Evolutionary conservation across 2,329 filamentous ascomycete genomes (phyloP), one percentile per base, ranked within the genome.

Genomic region (Corynespora cassiicola): DNA sequence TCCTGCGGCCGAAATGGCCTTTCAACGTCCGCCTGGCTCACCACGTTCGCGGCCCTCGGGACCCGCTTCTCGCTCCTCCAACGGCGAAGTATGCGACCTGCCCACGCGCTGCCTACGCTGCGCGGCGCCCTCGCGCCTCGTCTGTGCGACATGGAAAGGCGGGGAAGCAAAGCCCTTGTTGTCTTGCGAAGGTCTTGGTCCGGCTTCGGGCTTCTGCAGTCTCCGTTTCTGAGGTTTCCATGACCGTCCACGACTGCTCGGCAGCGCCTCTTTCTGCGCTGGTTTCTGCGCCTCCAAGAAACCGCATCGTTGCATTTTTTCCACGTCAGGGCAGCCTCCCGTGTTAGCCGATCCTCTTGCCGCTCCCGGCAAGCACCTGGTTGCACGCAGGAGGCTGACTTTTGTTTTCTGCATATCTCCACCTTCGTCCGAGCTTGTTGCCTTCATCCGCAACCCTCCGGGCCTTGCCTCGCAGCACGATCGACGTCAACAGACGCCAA

Each of bases 381-480:
- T 17, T 6, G 17, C 15, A 9, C 7, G 14, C 27, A 18, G 12
- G n/a, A n/a, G 6, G 31, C 12, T 19, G 15, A 14, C 31, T 22
- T 20, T 23, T 30, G 26, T 25, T 11, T 15, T 21, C 28, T 30
- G 21, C 6, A 9, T n/a, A 25, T 31, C 30, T 19, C 32, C 32
- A 31, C 11, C 12, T 19, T 33, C 36, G 26, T 31, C 33, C 27
- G 26, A 39, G 24, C 16, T 9, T 24, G 18, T 19, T n/a, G 12
- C 15, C 26, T 32, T 23, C 29, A 20, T 17, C 21, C 11, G 5
- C 21, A 41, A 37, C 28, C 30, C 22, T n/a, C n/a, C n/a, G n/a
- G n/a, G n/a, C n/a, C n/a, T n/a, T n/a, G n/a, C 35, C 19, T 21
- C 26, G 29, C 42, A 43, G 40, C 45, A 36, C 25, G 38, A 49